Evolutionary conservation across 257 asterid genomes (phyloP).

Genomic region (Thymus quinquecostatus): DNA sequence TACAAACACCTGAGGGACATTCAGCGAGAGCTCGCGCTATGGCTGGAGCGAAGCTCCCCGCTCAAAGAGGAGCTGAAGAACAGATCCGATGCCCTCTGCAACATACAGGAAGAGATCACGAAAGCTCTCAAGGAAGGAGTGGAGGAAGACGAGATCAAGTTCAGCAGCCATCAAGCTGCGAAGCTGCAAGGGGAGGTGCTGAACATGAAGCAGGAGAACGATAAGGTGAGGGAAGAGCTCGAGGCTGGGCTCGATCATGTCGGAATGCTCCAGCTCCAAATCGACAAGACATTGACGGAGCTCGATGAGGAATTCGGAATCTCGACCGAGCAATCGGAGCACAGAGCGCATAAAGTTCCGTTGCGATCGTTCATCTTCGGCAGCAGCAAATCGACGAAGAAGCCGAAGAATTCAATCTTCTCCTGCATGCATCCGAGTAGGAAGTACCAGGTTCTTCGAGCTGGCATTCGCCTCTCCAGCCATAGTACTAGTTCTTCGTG

Average conservation of each 20-base stretch:
- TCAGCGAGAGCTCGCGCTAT: slow-evolving; percentile 44
- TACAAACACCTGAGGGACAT: slow-evolving; percentile 63
- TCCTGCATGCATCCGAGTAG: slow-evolving; percentile 49
- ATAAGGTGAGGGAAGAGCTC: slow-evolving; percentile 57
- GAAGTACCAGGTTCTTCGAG: slow-evolving; percentile 38
- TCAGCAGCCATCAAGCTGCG: slow-evolving; percentile 69
- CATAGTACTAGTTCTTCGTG: neutral
- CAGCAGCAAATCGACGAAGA: slow-evolving; percentile 44
- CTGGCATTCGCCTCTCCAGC: slow-evolving; percentile 35
- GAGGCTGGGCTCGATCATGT: slow-evolving; percentile 51
- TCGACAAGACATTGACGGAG: slow-evolving; percentile 38
- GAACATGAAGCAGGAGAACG: slow-evolving; percentile 68
- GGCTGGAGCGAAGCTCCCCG: slow-evolving; percentile 50
- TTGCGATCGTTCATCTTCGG: slow-evolving; percentile 58
- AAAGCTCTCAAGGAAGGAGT: slow-evolving; percentile 48
- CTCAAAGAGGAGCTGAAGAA: slow-evolving; percentile 51
- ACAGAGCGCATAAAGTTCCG: slow-evolving; percentile 40
- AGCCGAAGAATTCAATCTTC: slow-evolving; percentile 53
- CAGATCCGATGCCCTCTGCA: slow-evolving; percentile 44
- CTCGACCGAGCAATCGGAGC: slow-evolving; percentile 34
- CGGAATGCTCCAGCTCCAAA: slow-evolving; percentile 45
- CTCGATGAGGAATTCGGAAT: slow-evolving; percentile 51
- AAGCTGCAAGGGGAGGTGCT: slow-evolving; percentile 63
- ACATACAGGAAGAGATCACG: slow-evolving; percentile 55
- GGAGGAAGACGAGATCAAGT: slow-evolving; percentile 50